phyloP scores from a whole-genome alignment of 495 filamentous ascomycete species.

The Usnea hakonensis region DNA sequence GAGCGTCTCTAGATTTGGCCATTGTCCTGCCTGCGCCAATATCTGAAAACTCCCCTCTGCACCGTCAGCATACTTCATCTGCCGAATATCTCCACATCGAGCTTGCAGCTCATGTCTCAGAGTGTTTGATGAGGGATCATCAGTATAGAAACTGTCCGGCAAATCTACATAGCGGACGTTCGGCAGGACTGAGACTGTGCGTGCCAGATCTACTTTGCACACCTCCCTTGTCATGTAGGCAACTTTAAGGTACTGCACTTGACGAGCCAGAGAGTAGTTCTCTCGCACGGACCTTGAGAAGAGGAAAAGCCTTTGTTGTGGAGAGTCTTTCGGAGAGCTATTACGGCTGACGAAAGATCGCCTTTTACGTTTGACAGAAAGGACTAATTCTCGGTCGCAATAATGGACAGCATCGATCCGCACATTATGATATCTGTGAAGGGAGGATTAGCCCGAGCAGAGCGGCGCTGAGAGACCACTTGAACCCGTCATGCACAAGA shows the following conservation, averaged over 20 bases:
- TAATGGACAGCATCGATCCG: constrained; percentile 94
- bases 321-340: constrained; percentile 67
- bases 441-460: constrained; percentile 1
- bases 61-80: constrained; percentile 76
- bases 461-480: constrained; percentile 5
- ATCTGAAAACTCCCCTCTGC: constrained; percentile 69
- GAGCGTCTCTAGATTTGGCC: constrained; percentile 71
- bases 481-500: neutral
- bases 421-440: constrained; percentile 70
- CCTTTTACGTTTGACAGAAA: constrained; percentile 68
- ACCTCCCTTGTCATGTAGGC: constrained; percentile 96
- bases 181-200: constrained; percentile 75
- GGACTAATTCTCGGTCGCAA: constrained; percentile 74
- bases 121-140: constrained; percentile 64
- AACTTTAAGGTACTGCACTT: constrained; percentile 73
- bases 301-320: constrained; percentile 64
- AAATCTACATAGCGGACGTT: constrained; percentile 86
- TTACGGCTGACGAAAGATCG: constrained; percentile 68
- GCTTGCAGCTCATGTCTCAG: constrained; percentile 77
- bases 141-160: constrained; percentile 75
- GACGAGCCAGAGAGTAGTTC: constrained; percentile 52
- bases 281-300: constrained; percentile 76
- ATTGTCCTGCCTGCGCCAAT: constrained; percentile 56
- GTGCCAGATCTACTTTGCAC: constrained; percentile 73
- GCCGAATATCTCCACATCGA: constrained; percentile 72